Conservation (phyloP, 1,284 basidiomycete species). For the Golubevia sp. region DNA sequence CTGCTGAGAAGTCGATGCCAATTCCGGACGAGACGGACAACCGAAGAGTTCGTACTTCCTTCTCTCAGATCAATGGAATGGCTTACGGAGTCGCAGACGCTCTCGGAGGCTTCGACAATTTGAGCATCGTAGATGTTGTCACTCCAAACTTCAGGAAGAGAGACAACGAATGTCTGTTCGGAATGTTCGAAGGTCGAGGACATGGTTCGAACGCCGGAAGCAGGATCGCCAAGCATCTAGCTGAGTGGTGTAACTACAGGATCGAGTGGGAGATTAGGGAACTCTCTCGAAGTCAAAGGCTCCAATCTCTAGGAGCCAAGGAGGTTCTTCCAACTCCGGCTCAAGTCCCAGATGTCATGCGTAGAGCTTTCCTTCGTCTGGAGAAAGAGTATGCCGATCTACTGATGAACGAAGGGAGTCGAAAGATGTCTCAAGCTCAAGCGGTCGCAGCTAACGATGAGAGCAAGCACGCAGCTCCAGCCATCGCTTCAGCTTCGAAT, state of each 20-base stretch:
- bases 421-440: conserved; percentile 19
- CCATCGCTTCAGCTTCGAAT: conserved; percentile 32
- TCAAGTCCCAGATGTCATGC: conserved; percentile 36
- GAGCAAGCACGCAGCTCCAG: conserved; percentile 23
- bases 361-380: conserved; percentile 50
- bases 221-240: conserved; percentile 44
- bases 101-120: conserved; percentile 67
- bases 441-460: neutral
- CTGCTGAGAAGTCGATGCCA: conserved; percentile 47
- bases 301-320: neutral
- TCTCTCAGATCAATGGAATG: conserved; percentile 89
- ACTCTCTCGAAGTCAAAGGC: neutral
- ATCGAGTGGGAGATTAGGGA: conserved; percentile 41
- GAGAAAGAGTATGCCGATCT: conserved; percentile 52
- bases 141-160: conserved; percentile 47
- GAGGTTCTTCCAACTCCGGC: neutral
- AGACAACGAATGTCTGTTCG: conserved; percentile 45
- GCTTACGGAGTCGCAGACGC: conserved; percentile 96
- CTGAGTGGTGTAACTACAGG: conserved; percentile 37
- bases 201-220: conserved; percentile 38
- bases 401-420: conserved; percentile 42
- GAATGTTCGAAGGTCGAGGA: conserved; percentile 51
- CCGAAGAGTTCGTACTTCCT: conserved; percentile 87
- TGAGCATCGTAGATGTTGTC: conserved; percentile 54
- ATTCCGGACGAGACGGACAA: conserved; percentile 89